Conservation (phyloP, 441 rosid genomes). For the Pelargonium australe region DNA sequence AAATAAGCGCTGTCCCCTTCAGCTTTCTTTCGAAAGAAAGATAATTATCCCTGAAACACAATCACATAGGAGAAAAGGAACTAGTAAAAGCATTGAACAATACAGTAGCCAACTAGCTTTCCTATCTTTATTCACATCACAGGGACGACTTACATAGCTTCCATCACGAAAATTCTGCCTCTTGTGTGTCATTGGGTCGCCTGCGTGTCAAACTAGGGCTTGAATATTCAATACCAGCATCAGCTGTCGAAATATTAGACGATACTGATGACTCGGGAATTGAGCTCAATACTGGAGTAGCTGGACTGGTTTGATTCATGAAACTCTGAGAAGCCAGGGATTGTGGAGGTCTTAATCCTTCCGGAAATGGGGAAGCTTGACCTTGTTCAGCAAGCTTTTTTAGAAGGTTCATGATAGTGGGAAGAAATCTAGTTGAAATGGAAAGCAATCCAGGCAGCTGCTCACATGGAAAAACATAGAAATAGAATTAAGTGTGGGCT, state of each 20-base stretch:
- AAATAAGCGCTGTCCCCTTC: not conserved
- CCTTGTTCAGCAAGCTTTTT: slow-evolving; percentile 68
- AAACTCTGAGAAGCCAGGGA: slow-evolving; percentile 32
- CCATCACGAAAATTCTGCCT: slow-evolving; percentile 34
- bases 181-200: slow-evolving; percentile 29
- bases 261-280: slow-evolving; percentile 48
- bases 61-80: not conserved
- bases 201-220: slow-evolving; percentile 41
- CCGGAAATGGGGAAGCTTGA: slow-evolving; percentile 41
- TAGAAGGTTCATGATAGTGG: slow-evolving; percentile 64
- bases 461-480: slow-evolving; percentile 15
- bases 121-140: slow-evolving; percentile 23
- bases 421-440: slow-evolving; percentile 56
- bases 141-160: not conserved
- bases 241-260: slow-evolving; percentile 42
- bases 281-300: slow-evolving; percentile 26
- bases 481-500: slow-evolving; percentile 8
- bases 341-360: slow-evolving; percentile 27
- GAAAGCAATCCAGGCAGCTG: slow-evolving; percentile 66
- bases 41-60: not conserved
- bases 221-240: slow-evolving; percentile 35
- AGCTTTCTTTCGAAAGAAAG: not conserved
- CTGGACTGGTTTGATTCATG: slow-evolving; percentile 30
- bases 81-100: not conserved
- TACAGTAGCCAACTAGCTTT: not conserved